Percentiles rank a stretch among this genome's conserved stretches.
phyloP scores from a whole-genome alignment of 495 filamentous ascomycete species.

The Hypoxylon subgilvum region DNA sequence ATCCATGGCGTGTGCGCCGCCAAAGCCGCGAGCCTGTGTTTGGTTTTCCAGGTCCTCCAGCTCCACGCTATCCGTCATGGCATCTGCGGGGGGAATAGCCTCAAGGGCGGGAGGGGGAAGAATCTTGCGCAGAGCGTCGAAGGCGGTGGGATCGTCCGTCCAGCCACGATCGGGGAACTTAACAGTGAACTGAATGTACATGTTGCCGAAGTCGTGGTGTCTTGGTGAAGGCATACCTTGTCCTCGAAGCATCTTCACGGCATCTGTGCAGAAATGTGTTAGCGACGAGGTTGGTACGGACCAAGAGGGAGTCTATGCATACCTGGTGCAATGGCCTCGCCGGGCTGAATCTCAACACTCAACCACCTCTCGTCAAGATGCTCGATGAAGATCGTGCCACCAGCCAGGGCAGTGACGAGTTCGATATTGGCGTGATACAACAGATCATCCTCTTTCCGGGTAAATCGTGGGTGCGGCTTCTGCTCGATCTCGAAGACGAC shows the following conservation, averaged over 20 bases:
- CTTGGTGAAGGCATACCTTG: slow-evolving; percentile 98
- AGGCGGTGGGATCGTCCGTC: slow-evolving; percentile 61
- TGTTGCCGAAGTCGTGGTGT: slow-evolving; percentile 94
- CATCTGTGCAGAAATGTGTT: slow-evolving; percentile 57
- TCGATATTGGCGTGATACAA: slow-evolving; percentile 97
- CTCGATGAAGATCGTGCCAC: slow-evolving; percentile 87
- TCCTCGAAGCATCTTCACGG: slow-evolving; percentile 91
- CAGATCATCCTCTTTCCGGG: slow-evolving; percentile 93
- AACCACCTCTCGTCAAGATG: slow-evolving; percentile 98
- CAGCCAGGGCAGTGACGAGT: slow-evolving; percentile 90
- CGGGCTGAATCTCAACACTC: slow-evolving; percentile 84
- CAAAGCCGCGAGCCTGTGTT: slow-evolving; percentile 74
- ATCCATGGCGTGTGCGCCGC: slow-evolving; percentile 67
- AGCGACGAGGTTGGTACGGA: slow-evolving; percentile 6
- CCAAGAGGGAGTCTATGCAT: slow-evolving; percentile 54
- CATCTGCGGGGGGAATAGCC: slow-evolving; percentile 70
- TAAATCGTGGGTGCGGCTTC: slow-evolving; percentile 94
- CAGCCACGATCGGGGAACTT: slow-evolving; percentile 83
- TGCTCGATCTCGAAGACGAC: slow-evolving; percentile 98
- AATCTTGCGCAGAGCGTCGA: slow-evolving; percentile 75
- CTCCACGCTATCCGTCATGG: slow-evolving; percentile 83
- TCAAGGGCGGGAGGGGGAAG: slow-evolving; percentile 73
- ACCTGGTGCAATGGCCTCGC: slow-evolving; percentile 94
- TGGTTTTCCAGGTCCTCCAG: slow-evolving; percentile 83
- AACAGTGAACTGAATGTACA: slow-evolving; percentile 97